These are phyloP conservation scores for Ustilago trichophora DNA, from an alignment of 1,284 basidiomycete genomes.

Conservation along the genomic window DNA sequence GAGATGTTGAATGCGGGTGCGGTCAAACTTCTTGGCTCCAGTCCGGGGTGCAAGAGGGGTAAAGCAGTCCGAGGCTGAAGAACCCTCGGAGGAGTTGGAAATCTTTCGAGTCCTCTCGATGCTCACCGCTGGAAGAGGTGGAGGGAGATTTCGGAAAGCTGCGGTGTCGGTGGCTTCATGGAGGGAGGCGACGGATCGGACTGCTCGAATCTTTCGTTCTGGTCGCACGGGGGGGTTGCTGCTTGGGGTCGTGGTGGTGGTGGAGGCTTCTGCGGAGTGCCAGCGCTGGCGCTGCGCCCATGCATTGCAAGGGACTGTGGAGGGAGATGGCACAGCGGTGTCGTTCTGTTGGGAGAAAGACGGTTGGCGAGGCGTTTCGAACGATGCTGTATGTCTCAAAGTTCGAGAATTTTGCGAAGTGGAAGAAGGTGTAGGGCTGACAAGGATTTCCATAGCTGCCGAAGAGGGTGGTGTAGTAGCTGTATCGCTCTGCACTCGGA, in stretches of 20 bases:
- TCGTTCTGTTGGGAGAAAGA: background rate
- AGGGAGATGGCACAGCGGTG: too few relatives aligned
- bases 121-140: background rate
- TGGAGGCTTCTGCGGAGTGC: slow-evolving; percentile 9
- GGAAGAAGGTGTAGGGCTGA: background rate
- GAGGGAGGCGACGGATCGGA: slow-evolving; percentile 10
- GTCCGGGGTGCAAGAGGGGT: slow-evolving; percentile 18
- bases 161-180: background rate
- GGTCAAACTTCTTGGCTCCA: slow-evolving; percentile 26
- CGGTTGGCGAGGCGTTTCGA: slow-evolving; percentile 4
- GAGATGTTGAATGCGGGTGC: slow-evolving; percentile 6
- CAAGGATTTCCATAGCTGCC: slow-evolving; percentile 20
- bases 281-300: slow-evolving; percentile 15
- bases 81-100: slow-evolving; percentile 2
- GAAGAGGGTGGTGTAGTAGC: slow-evolving; percentile 11
- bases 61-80: slow-evolving; percentile 8
- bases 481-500: background rate
- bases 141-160: background rate
- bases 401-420: background rate
- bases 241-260: too few relatives aligned
- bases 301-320: background rate
- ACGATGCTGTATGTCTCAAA: slow-evolving; percentile 7
- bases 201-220: background rate
- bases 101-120: slow-evolving; percentile 2
- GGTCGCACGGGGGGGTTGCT: background rate